These are phyloP conservation scores for Chytriomyces hyalinus DNA, from an alignment of 192 early-diverging fungal species.

Conservation along the genomic window DNA sequence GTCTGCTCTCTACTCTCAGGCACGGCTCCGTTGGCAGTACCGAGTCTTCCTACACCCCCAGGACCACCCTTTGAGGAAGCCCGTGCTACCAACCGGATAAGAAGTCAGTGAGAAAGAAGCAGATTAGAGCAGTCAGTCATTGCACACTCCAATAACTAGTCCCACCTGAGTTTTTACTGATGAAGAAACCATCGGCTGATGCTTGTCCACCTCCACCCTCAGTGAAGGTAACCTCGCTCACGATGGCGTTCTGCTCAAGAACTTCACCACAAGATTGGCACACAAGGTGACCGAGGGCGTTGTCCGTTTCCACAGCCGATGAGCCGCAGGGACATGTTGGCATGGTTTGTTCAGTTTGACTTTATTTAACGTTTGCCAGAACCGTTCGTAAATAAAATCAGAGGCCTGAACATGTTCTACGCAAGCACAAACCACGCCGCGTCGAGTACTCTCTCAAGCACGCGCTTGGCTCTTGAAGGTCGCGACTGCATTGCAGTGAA, in stretches of 20 bases:
- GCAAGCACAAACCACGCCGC: no score
- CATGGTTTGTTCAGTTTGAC: neutral
- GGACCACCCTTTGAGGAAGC: constrained; percentile 28
- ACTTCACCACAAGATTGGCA: constrained; percentile 61
- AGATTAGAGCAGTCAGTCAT: neutral
- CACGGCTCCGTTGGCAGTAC: constrained; percentile 19
- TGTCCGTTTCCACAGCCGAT: constrained; percentile 4
- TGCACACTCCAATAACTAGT: neutral
- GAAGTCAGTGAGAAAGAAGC: neutral
- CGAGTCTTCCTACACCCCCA: constrained; percentile 5
- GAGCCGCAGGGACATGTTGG: constrained; percentile 11
- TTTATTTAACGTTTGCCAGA: no score
- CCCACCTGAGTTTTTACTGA: constrained; percentile 20
- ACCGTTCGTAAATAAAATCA: no score
- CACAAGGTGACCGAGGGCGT: constrained; percentile 8
- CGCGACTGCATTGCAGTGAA: no score
- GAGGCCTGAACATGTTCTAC: no score
- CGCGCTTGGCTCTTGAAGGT: no score
- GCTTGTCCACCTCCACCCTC: constrained; percentile 88
- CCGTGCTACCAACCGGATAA: constrained; percentile 19
- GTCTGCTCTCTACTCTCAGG: constrained; percentile 50
- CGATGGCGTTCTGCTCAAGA: constrained; percentile 90
- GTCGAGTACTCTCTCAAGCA: no score
- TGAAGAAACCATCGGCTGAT: constrained; percentile 56
- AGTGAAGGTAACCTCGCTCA: constrained; percentile 88